Evolutionary conservation across 257 asterid species (phyloP).

Genomic region (Fraxinus quadrangulata): DNA sequence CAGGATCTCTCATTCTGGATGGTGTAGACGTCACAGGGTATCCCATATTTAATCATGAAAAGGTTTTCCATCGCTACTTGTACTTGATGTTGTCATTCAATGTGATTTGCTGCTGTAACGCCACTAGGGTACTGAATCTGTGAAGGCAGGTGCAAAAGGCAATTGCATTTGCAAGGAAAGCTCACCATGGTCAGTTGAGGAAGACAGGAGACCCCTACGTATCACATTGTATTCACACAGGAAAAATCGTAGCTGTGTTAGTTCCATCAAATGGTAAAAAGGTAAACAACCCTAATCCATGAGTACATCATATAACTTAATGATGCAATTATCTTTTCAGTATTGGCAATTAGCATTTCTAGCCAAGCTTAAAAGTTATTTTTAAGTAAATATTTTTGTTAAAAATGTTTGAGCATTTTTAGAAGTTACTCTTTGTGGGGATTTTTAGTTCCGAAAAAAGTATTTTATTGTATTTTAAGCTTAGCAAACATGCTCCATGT

Average conservation of each 20-base stretch:
- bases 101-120: slow-evolving; percentile 28
- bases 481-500: not conserved
- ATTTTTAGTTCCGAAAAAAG: not conserved
- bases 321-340: slow-evolving; percentile 4
- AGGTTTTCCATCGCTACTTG: slow-evolving; percentile 73
- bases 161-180: slow-evolving; percentile 84
- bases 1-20: slow-evolving; percentile 81
- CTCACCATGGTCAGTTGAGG: slow-evolving; percentile 90
- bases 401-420: not conserved
- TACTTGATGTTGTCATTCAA: slow-evolving; percentile 28
- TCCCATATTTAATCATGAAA: slow-evolving; percentile 73
- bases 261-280: slow-evolving; percentile 84
- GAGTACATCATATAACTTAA: slow-evolving; percentile 16
- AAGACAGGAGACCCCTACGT: slow-evolving; percentile 97
- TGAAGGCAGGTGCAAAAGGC: slow-evolving; percentile 99
- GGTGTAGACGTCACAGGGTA: slow-evolving; percentile 94
- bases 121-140: slow-evolving; percentile 50
- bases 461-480: not conserved
- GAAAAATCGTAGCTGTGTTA: slow-evolving; percentile 73
- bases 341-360: not conserved
- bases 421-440: not conserved
- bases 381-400: not conserved
- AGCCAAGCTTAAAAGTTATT: slow-evolving; percentile 3
- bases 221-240: slow-evolving; percentile 95
- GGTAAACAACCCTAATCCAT: slow-evolving; percentile 44